Evolutionary conservation across 371 early-diverging fungal genomes (phyloP), one percentile per base, ranked within the genome.

Genomic region (Lichtheimia hyalospora): DNA sequence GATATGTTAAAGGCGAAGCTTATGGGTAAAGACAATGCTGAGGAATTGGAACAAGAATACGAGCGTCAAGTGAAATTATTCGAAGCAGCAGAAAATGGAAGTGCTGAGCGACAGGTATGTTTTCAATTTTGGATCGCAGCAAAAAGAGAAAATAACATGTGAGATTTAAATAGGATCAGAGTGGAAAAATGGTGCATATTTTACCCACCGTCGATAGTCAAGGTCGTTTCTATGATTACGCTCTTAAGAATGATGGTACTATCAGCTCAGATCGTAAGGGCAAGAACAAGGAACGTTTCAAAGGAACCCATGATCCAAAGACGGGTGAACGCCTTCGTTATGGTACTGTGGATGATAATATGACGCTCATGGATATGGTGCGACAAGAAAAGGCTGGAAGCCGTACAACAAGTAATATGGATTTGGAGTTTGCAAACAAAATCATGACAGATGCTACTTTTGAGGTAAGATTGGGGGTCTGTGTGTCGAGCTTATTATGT

Each of bases 1-100:
- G 83, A 89, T 49, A 80, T 91, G 7, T 68, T 96, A 27, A 90
- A 92, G 52, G 96, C 96, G 3, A 85, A 77, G 49, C 55, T 96
- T 54, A 78, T 88, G 82, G 88, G 87, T 1, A 58, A 77, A 3
- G 82, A 83, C 2, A 82, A 92, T 44, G 84, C 84, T 1, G 84
- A 83, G 1, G 79, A 81, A 8, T 70, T 96, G 5, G 91, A 93
- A 63, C 72, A 79, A 43, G 82, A 92, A 60, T 93, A 89, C 24
- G 81, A 90, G 15, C 58, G 53, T 3, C 85, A 85, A 7, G 66
- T 77, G 21, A 61, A 77, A 18, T 52, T 64, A 24, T 69, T 66
- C 49, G 81, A 77, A 27, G 64, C 68, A 10, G 67, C 63, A 7
- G 60, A 72, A 21, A 28, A 24, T 5, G 62, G 53, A 8, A 50